A percentile compares a stretch with the other conserved stretches of the same genome.
These are phyloP conservation scores for Lentinula raphanica DNA, from an alignment of 768 basidiomycete genomes.

Conservation along the genomic window DNA sequence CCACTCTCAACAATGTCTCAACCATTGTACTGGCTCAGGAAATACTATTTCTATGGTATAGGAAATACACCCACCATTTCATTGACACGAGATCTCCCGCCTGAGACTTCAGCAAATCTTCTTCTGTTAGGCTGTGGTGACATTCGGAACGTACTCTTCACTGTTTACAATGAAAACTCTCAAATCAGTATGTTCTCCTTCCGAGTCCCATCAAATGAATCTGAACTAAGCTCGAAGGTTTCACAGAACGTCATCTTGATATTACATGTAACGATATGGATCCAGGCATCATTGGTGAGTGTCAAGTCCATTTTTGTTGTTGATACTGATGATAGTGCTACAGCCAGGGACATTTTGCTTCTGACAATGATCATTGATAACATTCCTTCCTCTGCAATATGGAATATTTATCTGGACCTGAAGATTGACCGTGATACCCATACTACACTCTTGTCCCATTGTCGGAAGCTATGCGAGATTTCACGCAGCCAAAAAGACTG, in stretches of 20 bases:
- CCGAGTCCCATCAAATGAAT: no score
- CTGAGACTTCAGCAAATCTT: slow-evolving; percentile 34
- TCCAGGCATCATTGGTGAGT: slow-evolving; percentile 29
- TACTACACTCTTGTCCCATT: slow-evolving; percentile 20
- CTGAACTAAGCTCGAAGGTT: background rate
- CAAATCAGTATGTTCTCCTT: slow-evolving; percentile 13
- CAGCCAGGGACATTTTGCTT: slow-evolving; percentile 33
- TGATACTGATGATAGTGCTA: background rate
- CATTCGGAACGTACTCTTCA: slow-evolving; percentile 41
- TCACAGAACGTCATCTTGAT: slow-evolving; percentile 21
- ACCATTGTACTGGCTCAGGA: slow-evolving; percentile 29
- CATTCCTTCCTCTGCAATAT: slow-evolving; percentile 14
- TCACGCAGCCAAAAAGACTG: slow-evolving; percentile 21
- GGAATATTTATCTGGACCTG: slow-evolving; percentile 34
- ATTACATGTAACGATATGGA: slow-evolving; percentile 37
- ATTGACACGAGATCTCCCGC: slow-evolving; percentile 35
- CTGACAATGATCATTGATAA: slow-evolving; percentile 27
- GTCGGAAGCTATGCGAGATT: slow-evolving; percentile 22
- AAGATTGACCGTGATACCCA: slow-evolving; percentile 23
- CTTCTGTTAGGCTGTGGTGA: slow-evolving; percentile 46
- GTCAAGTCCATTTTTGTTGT: background rate
- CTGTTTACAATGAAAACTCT: slow-evolving; percentile 23
- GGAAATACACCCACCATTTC: slow-evolving; percentile 46
- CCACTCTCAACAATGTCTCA: slow-evolving; percentile 31
- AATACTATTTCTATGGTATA: slow-evolving; percentile 42